These are phyloP conservation scores for Sporothrix dimorphospora DNA, from an alignment of 2,329 filamentous ascomycete species.

Conservation along the genomic window DNA sequence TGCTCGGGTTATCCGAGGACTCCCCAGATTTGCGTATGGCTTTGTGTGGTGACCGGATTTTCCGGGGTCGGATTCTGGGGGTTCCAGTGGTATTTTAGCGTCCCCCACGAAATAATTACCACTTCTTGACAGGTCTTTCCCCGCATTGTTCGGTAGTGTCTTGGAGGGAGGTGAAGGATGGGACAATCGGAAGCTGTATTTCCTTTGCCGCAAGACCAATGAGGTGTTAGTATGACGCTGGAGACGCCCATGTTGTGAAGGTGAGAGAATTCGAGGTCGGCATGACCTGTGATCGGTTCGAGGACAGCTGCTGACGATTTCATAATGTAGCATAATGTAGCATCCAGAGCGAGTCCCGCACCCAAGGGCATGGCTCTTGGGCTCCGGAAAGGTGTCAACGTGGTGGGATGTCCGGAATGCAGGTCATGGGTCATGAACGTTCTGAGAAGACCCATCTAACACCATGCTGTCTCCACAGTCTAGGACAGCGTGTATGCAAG, in stretches of 20 bases:
- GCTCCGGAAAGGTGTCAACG: not conserved
- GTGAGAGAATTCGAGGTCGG: not conserved
- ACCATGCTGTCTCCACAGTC: not conserved
- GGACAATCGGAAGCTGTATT: not conserved
- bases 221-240: not conserved
- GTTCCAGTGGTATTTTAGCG: not conserved
- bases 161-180: not conserved
- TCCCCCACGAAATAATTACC: not conserved
- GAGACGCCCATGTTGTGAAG: not conserved
- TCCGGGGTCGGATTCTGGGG: slow-evolving; percentile 4
- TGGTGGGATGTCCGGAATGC: not conserved
- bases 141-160: not conserved
- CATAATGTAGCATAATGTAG: not conserved
- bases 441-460: not conserved
- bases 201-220: not conserved
- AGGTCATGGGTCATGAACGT: not conserved
- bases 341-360: not conserved
- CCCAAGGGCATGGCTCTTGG: not conserved
- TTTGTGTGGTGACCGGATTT: not conserved
- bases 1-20: not conserved
- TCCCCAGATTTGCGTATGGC: not conserved
- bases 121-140: not conserved
- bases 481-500: no score
- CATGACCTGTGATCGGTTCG: no score
- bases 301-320: not conserved